Conservation (phyloP, 2,329 filamentous ascomycete species). For the Periconia macrospinosa region DNA sequence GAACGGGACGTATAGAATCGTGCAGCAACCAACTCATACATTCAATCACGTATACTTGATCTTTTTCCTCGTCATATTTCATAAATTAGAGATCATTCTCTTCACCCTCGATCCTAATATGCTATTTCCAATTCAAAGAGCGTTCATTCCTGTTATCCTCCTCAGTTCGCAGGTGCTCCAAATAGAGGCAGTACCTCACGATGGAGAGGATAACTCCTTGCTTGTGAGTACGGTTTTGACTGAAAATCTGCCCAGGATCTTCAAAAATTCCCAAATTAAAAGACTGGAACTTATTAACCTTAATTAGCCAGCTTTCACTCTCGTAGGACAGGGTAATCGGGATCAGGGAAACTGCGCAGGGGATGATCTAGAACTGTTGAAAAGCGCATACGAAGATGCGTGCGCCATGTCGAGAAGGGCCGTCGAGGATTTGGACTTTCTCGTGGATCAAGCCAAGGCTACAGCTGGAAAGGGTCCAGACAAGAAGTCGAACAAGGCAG, state of each 20-base stretch:
- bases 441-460: background rate
- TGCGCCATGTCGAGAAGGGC: slow-evolving; percentile 3
- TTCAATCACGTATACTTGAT: too few species aligned
- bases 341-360: slow-evolving; percentile 2
- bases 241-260: too few species aligned
- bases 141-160: background rate
- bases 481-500: background rate
- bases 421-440: background rate
- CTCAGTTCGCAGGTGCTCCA: background rate
- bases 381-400: slow-evolving; percentile 6
- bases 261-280: background rate
- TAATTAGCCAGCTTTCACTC: slow-evolving; percentile 1
- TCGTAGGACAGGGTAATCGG: background rate
- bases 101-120: background rate
- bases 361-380: slow-evolving; percentile 2
- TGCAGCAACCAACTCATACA: too few species aligned
- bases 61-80: too few species aligned
- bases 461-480: background rate
- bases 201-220: background rate
- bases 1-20: too few species aligned
- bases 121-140: background rate
- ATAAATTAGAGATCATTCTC: background rate
- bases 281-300: background rate
- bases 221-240: background rate
- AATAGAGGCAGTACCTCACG: background rate